A percentile compares a stretch with the other conserved stretches of the same genome.
phyloP scores from a whole-genome alignment of 345 rosid species.

The Pugionium cornutum region DNA sequence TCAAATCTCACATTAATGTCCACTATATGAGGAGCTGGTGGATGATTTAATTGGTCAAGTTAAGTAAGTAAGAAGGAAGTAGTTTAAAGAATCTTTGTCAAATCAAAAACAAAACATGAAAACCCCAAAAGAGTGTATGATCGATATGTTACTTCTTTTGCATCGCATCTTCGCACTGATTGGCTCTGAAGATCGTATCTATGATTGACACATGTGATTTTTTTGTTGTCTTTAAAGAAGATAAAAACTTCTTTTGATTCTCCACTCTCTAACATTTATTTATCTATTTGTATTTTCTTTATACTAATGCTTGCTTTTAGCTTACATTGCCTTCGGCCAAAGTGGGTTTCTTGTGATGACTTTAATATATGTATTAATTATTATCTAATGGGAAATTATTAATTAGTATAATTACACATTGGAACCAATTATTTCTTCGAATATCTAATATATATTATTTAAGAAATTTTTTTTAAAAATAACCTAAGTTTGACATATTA shows the following conservation, averaged over 20 bases:
- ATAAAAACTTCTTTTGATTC: slow-evolving; percentile 34
- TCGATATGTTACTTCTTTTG: slow-evolving; percentile 30
- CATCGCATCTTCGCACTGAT: slow-evolving; percentile 34
- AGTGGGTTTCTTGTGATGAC: slow-evolving; percentile 16
- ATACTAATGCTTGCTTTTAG: slow-evolving; percentile 22
- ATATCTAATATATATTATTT: too few species aligned
- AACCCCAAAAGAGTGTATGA: slow-evolving; percentile 26
- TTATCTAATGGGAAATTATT: neutral
- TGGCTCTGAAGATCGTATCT: slow-evolving; percentile 36
- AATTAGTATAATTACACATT: neutral
- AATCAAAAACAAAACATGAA: slow-evolving; percentile 36
- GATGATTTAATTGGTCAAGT: slow-evolving; percentile 6
- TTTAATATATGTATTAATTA: slow-evolving; percentile 15
- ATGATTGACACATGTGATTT: slow-evolving; percentile 37
- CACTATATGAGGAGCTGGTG: neutral
- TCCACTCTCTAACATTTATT: slow-evolving; percentile 21
- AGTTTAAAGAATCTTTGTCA: slow-evolving; percentile 29
- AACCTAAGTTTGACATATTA: too few species aligned
- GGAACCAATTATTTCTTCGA: slow-evolving; percentile 6
- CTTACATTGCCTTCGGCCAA: slow-evolving; percentile 6
- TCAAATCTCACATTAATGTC: too few species aligned
- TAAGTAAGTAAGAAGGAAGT: slow-evolving; percentile 32
- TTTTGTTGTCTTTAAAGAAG: slow-evolving; percentile 18
- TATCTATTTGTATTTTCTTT: slow-evolving; percentile 13
- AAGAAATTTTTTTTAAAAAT: too few species aligned